phyloP scores from a whole-genome alignment of 2,329 filamentous ascomycete species.

The Didymella arachidicola region DNA sequence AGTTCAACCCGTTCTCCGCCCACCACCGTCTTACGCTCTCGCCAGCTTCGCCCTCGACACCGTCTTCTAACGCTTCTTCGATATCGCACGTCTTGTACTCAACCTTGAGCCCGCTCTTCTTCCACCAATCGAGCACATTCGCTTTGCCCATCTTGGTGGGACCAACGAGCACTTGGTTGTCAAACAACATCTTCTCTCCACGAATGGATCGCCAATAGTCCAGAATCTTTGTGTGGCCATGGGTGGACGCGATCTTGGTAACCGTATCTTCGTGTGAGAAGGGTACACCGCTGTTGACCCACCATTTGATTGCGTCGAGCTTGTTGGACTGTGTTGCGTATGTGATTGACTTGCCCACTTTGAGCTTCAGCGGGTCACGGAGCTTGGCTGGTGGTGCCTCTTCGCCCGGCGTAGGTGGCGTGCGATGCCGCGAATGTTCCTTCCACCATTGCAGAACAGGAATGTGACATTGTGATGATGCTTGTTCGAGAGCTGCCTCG shows the following conservation, averaged over 20 bases:
- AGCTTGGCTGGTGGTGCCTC: slow-evolving; percentile 25
- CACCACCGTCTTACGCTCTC: slow-evolving; percentile 84
- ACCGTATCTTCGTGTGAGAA: slow-evolving; percentile 82
- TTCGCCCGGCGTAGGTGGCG: slow-evolving; percentile 23
- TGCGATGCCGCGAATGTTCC: slow-evolving; percentile 63
- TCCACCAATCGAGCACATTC: slow-evolving; percentile 92
- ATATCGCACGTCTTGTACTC: slow-evolving; percentile 97
- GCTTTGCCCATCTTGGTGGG: slow-evolving; percentile 88
- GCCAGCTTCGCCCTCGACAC: slow-evolving; percentile 72
- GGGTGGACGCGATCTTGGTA: slow-evolving; percentile 81
- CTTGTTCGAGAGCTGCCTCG: slow-evolving; percentile 85
- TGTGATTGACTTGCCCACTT: slow-evolving; percentile 84
- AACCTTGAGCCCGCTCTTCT: slow-evolving; percentile 75
- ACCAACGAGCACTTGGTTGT: slow-evolving; percentile 82
- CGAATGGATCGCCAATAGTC: slow-evolving; percentile 81
- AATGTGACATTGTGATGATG: slow-evolving; percentile 84
- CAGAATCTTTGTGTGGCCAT: slow-evolving; percentile 83
- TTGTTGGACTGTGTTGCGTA: slow-evolving; percentile 85
- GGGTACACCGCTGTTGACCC: slow-evolving; percentile 81
- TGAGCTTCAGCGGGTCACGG: slow-evolving; percentile 62
- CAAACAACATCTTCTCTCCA: slow-evolving; percentile 80
- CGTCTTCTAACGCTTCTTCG: slow-evolving; percentile 91
- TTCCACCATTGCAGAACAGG: slow-evolving; percentile 94
- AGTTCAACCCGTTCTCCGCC: slow-evolving; percentile 81
- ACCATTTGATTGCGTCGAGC: slow-evolving; percentile 81